These are phyloP conservation scores for Patellifolia procumbens DNA, from an alignment of 179 eudicot genomes.

Conservation along the genomic window DNA sequence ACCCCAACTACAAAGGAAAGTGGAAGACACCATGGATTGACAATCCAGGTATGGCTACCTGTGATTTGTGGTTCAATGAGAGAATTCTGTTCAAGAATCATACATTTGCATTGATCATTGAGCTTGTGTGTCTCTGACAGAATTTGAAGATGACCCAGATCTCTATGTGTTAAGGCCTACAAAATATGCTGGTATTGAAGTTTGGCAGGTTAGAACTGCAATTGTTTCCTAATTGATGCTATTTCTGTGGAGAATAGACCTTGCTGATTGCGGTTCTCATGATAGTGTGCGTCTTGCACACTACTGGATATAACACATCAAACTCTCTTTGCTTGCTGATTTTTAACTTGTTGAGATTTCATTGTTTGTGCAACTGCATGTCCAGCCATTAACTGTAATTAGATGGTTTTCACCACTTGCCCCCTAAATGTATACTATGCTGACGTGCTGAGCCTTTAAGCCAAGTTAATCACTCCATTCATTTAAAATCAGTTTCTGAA, in stretches of 20 bases:
- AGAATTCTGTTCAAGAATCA: not conserved
- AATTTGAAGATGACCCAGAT: slow-evolving; percentile 85
- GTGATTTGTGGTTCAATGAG: not conserved
- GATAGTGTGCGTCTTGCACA: not conserved
- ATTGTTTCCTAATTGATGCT: not conserved
- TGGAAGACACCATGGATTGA: slow-evolving; percentile 94
- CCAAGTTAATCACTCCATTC: not conserved
- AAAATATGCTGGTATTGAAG: slow-evolving; percentile 78
- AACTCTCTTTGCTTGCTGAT: slow-evolving; percentile 1
- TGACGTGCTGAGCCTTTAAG: no score
- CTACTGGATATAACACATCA: not conserved
- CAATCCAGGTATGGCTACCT: slow-evolving; percentile 68
- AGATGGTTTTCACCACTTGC: no score
- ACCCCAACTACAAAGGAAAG: slow-evolving; percentile 91
- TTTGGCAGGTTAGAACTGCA: slow-evolving; percentile 67
- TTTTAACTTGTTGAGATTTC: not conserved
- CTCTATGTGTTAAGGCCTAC: slow-evolving; percentile 67
- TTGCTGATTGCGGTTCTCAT: not conserved
- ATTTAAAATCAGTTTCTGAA: not conserved
- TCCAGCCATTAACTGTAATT: not conserved
- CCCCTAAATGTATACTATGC: no score
- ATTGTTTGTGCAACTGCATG: not conserved
- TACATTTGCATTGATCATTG: slow-evolving; percentile 8
- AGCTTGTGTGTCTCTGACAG: slow-evolving; percentile 35
- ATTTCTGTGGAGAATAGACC: not conserved